Evolutionary conservation across 164 flowering plant genomes (phyloP).

Genomic region (Buxus sempervirens): DNA sequence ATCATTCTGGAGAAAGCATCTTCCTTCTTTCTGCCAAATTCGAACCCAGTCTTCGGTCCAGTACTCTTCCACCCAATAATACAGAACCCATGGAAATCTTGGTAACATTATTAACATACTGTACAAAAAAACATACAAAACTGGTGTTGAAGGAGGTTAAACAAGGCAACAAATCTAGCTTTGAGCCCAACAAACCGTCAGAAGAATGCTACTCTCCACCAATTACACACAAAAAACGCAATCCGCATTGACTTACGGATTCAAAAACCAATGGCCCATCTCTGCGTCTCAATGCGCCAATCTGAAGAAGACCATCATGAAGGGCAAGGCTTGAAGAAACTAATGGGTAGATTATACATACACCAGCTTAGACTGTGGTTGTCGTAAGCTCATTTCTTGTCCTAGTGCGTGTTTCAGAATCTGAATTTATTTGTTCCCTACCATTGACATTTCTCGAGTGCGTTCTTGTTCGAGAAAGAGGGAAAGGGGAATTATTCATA

Average conservation of each 20-base stretch:
- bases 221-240: not conserved
- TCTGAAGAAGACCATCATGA: not conserved
- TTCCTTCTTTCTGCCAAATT: not conserved
- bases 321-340: not conserved
- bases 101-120: slow-evolving; percentile 10
- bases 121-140: slow-evolving; percentile 13
- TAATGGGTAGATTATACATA: not conserved
- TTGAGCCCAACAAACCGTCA: not conserved
- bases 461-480: slow-evolving; percentile 29
- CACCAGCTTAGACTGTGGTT: slow-evolving; percentile 35
- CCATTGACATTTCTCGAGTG: slow-evolving; percentile 20
- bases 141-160: too few species aligned
- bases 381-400: slow-evolving; percentile 48
- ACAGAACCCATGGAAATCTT: not conserved
- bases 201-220: not conserved
- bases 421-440: slow-evolving; percentile 17
- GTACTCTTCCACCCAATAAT: too few species aligned
- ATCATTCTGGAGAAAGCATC: not conserved
- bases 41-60: too few species aligned
- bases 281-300: not conserved
- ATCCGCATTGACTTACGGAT: not conserved
- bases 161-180: not conserved
- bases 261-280: not conserved
- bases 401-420: slow-evolving; percentile 21
- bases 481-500: slow-evolving; percentile 46